Base-by-base conservation (phyloP, 2,329 filamentous ascomycete species). In the Ambrosiella cleistominuta region DNA sequence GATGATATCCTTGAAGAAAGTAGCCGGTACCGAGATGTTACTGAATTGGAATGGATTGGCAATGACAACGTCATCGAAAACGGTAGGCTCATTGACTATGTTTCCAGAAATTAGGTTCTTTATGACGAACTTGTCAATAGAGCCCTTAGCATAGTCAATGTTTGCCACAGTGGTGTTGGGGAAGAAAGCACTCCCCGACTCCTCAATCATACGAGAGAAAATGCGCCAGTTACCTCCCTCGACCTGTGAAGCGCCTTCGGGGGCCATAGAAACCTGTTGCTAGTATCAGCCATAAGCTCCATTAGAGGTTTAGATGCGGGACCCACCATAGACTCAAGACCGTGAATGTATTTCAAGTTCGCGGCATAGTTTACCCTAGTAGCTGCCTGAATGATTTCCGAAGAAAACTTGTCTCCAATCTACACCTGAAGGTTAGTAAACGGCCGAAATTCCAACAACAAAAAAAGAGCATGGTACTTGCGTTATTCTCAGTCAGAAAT, bases 321-420 rank as follows among this genome's bases (percentile, higher is more conserved):
- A 60, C 66, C 56, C 60, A 80, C 80, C 85, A 96, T 88, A 1
- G 90, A 82, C 65, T 94, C 88, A 1, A 98, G 71, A 0, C 88
- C 93, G 65, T 97, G 90, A 53, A 97, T 93, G 40, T 81, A 73
- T n/a, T 75, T 79, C 11, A 97, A 70, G 64, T 97, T 96, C 54
- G 90, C 88, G 0, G 86, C 93, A 70, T 96, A 98, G 69, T 97
- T 97, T 62, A 96, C 91, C 17, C 93, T 79, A 0, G 93, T 96
- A 59, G 83, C 86, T 1, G 91, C 88, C 70, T 97, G 91, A 35
- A 97, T 81, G 53, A 98, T 80, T 55, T 98, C 88, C 12, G 80
- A 79, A 0, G 83, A 75, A 67, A 95, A 97, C 0, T 73, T 67
- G 0, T 75, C 71, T 27, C 78, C 74, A 58, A 96, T 81, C 65